These are phyloP conservation scores for Bullera alba DNA, from an alignment of 768 basidiomycete genomes.

Conservation along the genomic window DNA sequence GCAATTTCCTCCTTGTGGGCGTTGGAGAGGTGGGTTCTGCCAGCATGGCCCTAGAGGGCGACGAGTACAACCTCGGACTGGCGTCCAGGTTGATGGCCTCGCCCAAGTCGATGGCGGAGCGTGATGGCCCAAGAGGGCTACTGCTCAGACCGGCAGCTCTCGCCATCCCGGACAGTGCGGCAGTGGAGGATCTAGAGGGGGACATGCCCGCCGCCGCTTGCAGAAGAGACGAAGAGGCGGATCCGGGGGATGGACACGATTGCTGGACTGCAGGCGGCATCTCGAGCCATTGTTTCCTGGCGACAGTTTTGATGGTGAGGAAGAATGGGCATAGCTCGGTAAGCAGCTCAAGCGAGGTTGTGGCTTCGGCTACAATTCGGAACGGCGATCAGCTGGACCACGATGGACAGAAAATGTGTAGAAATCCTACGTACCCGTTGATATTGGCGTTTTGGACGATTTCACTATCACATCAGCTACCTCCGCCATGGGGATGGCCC, in stretches of 20 bases:
- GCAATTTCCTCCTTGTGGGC: no score
- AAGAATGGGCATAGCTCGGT: slow-evolving; percentile 45
- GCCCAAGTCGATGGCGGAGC: not conserved
- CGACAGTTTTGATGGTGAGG: slow-evolving; percentile 31
- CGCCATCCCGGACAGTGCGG: no score
- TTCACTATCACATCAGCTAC: slow-evolving; percentile 45
- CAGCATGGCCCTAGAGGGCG: not conserved
- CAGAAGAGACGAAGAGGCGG: slow-evolving; percentile 1
- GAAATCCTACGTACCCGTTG: slow-evolving; percentile 25
- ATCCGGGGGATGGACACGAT: slow-evolving; percentile 9
- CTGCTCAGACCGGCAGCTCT: not conserved
- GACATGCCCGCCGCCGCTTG: not conserved
- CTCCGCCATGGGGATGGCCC: slow-evolving; percentile 42
- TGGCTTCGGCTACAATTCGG: slow-evolving; percentile 40
- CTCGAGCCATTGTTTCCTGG: slow-evolving; percentile 42
- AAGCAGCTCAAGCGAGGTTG: slow-evolving; percentile 39
- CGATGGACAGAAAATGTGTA: not conserved
- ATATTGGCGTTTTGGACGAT: slow-evolving; percentile 46
- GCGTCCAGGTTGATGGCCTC: not conserved
- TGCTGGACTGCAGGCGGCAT: slow-evolving; percentile 30
- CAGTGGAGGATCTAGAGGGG: no score
- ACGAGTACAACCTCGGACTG: not conserved
- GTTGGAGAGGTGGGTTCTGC: no score
- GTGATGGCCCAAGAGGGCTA: not conserved
- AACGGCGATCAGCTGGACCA: no score